phyloP scores from a whole-genome alignment of 108 stramenopile genomes.

The Cyclotella kingstonii region DNA sequence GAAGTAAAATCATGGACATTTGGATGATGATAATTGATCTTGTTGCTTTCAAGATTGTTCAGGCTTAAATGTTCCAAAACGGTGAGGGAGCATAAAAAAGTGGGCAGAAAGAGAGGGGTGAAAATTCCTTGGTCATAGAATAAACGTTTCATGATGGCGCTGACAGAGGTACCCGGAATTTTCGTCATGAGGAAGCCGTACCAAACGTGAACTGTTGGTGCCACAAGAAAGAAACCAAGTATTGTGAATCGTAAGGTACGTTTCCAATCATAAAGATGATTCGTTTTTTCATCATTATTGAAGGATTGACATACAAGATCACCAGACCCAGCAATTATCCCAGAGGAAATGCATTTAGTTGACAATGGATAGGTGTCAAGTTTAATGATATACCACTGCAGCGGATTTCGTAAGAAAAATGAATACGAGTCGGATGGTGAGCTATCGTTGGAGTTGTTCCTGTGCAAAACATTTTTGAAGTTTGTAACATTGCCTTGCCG shows the following conservation, averaged over 20 bases:
- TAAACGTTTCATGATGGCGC: constrained; percentile 51
- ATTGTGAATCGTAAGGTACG: constrained; percentile 65
- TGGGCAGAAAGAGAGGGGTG: constrained; percentile 68
- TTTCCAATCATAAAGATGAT: constrained; percentile 32
- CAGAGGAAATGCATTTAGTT: constrained; percentile 75
- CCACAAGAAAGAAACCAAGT: constrained; percentile 73
- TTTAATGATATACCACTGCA: constrained; percentile 62
- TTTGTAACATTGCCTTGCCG: too few relatives aligned
- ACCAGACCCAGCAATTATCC: constrained; percentile 65
- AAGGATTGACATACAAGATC: constrained; percentile 70
- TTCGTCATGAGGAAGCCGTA: constrained; percentile 54
- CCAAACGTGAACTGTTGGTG: constrained; percentile 80
- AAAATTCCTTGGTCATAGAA: constrained; percentile 70
- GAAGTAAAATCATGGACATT: constrained; percentile 8
- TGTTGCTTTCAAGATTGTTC: background rate
- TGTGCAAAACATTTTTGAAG: too few relatives aligned
- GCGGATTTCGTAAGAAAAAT: constrained; percentile 7
- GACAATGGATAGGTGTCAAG: constrained; percentile 71
- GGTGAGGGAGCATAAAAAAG: constrained; percentile 63
- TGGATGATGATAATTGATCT: background rate
- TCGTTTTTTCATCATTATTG: background rate
- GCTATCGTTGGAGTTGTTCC: background rate
- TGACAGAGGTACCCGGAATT: constrained; percentile 50
- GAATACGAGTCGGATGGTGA: background rate
- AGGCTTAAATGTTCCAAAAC: constrained; percentile 49